Percentiles rank a stretch among this genome's conserved stretches.
These are phyloP conservation scores for Paxillus ammoniavirescens DNA, from an alignment of 768 basidiomycete species.

Conservation along the genomic window DNA sequence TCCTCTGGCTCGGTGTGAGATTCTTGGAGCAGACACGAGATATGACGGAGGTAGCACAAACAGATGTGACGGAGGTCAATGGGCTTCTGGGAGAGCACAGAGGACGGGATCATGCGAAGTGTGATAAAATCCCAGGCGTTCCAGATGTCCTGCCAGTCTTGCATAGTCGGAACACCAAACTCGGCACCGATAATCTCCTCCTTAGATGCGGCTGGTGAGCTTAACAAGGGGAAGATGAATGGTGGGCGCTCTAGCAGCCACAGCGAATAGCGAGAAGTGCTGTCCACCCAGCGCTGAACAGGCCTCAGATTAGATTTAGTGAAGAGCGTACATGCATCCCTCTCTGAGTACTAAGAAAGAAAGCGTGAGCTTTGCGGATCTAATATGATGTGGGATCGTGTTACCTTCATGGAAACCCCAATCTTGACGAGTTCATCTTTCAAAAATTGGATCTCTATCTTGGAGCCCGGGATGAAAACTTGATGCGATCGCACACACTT, in stretches of 20 bases:
- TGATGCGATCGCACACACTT: slow-evolving; percentile 61
- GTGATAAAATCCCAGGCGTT: slow-evolving; percentile 86
- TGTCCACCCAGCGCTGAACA: slow-evolving; percentile 84
- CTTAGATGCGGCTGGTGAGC: slow-evolving; percentile 32
- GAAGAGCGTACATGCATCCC: slow-evolving; percentile 70
- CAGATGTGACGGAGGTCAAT: slow-evolving; percentile 95
- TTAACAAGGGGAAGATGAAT: slow-evolving; percentile 69
- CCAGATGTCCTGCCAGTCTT: slow-evolving; percentile 87
- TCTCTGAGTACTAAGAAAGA: slow-evolving; percentile 67
- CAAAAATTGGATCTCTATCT: slow-evolving; percentile 50
- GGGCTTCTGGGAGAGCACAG: slow-evolving; percentile 86
- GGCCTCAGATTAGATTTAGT: slow-evolving; percentile 73
- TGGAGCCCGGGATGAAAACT: slow-evolving; percentile 47
- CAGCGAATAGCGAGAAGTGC: slow-evolving; percentile 67
- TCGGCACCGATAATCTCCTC: slow-evolving; percentile 22
- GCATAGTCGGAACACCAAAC: slow-evolving; percentile 67
- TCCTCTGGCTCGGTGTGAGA: slow-evolving; percentile 80
- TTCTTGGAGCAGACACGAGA: slow-evolving; percentile 72
- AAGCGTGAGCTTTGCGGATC: background rate
- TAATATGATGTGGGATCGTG: background rate
- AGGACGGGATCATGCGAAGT: slow-evolving; percentile 78
- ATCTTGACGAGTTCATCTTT: slow-evolving; percentile 80
- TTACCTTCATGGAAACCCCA: slow-evolving; percentile 86
- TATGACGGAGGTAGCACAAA: slow-evolving; percentile 93
- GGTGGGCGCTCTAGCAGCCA: slow-evolving; percentile 90